phyloP scores from a whole-genome alignment of 2,329 filamentous ascomycete genomes.

The Colletotrichum liriopes region DNA sequence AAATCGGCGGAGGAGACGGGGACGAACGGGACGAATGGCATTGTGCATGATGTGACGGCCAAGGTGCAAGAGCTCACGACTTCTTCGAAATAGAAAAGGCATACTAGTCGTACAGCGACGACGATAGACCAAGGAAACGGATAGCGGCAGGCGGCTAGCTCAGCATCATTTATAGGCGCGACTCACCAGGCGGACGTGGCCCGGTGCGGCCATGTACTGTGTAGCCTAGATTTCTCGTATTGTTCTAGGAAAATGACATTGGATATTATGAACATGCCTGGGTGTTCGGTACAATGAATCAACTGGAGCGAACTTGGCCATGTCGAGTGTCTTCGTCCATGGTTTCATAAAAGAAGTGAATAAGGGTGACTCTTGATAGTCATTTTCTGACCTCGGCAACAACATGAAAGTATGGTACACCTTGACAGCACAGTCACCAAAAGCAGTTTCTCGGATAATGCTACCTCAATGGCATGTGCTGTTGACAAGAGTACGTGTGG shows the following conservation, averaged over 20 bases:
- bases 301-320: background rate
- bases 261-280: background rate
- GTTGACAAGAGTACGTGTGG: background rate
- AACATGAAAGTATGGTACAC: background rate
- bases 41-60: conserved; percentile 52
- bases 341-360: background rate
- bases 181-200: background rate
- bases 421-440: too few species aligned
- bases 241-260: background rate
- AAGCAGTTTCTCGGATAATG: background rate
- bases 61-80: conserved; percentile 55
- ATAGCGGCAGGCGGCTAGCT: background rate
- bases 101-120: background rate
- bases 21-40: conserved; percentile 45
- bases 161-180: conserved; percentile 5
- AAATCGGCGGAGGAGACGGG: conserved; percentile 40
- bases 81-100: conserved; percentile 17
- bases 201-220: background rate
- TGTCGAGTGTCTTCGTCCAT: background rate
- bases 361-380: background rate
- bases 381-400: background rate
- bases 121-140: background rate
- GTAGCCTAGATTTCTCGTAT: conserved; percentile 5
- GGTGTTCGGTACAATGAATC: background rate
- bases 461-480: background rate